A percentile compares a stretch with the other conserved stretches of the same genome.
phyloP scores from a whole-genome alignment of 2,329 filamentous ascomycete genomes.

The Thielaviopsis populi region DNA sequence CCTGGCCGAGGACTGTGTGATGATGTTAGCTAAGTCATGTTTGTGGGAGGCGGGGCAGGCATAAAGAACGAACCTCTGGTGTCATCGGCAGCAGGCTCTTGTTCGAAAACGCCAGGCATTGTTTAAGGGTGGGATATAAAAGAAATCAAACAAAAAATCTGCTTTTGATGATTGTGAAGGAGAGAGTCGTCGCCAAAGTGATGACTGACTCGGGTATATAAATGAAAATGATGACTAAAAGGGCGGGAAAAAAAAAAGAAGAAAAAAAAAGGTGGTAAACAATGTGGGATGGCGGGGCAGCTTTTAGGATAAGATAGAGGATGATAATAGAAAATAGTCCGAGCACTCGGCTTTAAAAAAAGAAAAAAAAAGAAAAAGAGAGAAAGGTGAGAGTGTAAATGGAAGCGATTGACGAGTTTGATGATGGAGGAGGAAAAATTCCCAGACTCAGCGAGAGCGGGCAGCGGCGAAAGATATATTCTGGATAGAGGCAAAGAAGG shows the following conservation, averaged over 20 bases:
- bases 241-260: neutral
- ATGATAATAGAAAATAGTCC: neutral
- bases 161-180: neutral
- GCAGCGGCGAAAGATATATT: neutral
- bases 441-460: neutral
- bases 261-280: constrained; percentile 15
- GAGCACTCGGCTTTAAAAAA: neutral
- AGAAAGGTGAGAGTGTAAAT: neutral
- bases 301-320: constrained; percentile 12
- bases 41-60: too few species aligned
- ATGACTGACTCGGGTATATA: neutral
- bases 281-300: constrained; percentile 13
- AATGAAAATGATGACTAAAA: neutral
- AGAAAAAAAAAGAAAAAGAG: neutral
- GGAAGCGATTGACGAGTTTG: neutral
- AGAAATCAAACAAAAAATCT: neutral
- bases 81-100: constrained; percentile 25
- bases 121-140: constrained; percentile 16
- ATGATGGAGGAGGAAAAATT: neutral
- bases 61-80: constrained; percentile 29
- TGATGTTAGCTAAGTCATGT: neutral
- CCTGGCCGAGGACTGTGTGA: constrained; percentile 63
- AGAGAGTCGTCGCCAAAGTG: neutral
- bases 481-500: neutral
- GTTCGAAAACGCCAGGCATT: constrained; percentile 26